These are phyloP conservation scores for Prinsepia uniflora DNA, from an alignment of 306 rosid genomes.

Conservation along the genomic window DNA sequence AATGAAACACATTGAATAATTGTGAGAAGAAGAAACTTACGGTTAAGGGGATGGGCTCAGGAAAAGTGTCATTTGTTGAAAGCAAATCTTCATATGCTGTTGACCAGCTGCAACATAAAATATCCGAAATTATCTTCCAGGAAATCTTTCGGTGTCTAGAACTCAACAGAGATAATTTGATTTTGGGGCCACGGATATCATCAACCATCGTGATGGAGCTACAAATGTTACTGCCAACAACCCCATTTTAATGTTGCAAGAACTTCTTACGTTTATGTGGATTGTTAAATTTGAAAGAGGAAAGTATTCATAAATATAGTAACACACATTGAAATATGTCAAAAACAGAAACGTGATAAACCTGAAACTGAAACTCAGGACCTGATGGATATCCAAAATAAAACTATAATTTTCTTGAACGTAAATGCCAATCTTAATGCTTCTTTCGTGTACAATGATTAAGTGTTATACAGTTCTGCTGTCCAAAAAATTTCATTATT, in stretches of 20 bases:
- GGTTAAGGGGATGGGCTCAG: conserved; percentile 76
- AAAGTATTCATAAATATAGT: background rate
- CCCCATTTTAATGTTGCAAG: background rate
- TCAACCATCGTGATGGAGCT: background rate
- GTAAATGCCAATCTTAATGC: too few relatives aligned
- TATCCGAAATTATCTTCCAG: background rate
- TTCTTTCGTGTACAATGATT: background rate
- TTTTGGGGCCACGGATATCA: background rate
- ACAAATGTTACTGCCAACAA: background rate
- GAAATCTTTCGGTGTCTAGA: background rate
- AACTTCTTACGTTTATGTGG: background rate
- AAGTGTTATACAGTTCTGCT: background rate
- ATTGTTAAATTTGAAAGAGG: background rate
- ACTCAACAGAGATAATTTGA: background rate
- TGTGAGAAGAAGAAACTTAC: conserved; percentile 43
- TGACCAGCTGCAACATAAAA: conserved; percentile 81
- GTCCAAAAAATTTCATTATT: background rate
- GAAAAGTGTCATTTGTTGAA: conserved; percentile 63
- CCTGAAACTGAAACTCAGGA: background rate
- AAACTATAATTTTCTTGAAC: background rate
- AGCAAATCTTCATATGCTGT: conserved; percentile 81
- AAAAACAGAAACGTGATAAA: background rate
- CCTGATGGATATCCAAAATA: background rate
- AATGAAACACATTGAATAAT: background rate
- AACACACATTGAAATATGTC: background rate